These are phyloP conservation scores for Paulinella micropora DNA, from an alignment of 78 protist genomes.

Conservation along the genomic window DNA sequence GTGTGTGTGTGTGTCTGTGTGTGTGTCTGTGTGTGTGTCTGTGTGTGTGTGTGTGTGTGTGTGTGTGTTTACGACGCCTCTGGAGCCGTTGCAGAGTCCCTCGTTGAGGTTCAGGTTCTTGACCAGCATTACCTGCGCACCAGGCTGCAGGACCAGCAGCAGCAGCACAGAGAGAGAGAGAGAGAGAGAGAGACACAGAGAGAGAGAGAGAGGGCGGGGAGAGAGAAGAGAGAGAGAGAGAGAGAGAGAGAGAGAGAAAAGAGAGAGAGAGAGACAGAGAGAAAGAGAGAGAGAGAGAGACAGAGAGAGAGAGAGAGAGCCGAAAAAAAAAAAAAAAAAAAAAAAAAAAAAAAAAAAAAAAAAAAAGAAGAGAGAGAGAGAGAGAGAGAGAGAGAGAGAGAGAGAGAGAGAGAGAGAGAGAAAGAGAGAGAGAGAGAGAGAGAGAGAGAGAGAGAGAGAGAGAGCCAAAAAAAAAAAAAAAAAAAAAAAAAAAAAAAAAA, in stretches of 20 bases:
- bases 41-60: neutral
- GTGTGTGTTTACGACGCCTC: too few species aligned
- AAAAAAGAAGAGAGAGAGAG: neutral
- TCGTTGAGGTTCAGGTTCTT: neutral
- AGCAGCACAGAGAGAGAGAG: too few species aligned
- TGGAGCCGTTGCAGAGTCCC: neutral
- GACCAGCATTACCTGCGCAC: too few species aligned
- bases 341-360: neutral
- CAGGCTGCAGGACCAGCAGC: too few species aligned
- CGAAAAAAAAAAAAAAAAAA: too few species aligned
- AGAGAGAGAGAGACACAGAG: too few species aligned
- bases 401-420: neutral
- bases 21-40: neutral
- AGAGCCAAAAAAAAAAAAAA: too few species aligned
- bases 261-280: too few species aligned
- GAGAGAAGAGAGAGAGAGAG: neutral
- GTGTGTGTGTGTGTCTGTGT: neutral
- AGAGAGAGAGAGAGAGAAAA: neutral
- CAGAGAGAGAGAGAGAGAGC: too few species aligned
- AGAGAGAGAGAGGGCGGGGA: too few species aligned
- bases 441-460: too few species aligned
- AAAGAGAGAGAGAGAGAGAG: neutral
- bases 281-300: too few species aligned
- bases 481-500: neutral
- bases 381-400: neutral